Percentiles rank a stretch among this genome's conserved stretches.
phyloP scores from a whole-genome alignment of 2,329 filamentous ascomycete species.

The Ramularia collo-cygni region DNA sequence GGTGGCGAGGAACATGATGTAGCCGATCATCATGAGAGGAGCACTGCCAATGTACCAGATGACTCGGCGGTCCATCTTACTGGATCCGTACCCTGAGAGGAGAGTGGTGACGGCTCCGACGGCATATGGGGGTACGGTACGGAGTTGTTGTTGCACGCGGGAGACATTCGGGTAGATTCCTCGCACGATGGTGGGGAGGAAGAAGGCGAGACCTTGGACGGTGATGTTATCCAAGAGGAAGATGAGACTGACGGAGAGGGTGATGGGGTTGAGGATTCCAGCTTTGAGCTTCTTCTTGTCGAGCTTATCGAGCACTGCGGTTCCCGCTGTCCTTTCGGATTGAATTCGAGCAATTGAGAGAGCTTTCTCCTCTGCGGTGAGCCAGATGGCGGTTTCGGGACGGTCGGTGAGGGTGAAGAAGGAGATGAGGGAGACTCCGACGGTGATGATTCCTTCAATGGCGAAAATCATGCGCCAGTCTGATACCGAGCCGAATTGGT shows the following conservation, averaged over 20 bases:
- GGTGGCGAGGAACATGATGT: constrained; percentile 62
- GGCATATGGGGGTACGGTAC: constrained; percentile 63
- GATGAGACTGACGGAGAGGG: constrained; percentile 49
- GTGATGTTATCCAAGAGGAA: constrained; percentile 64
- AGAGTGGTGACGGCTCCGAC: constrained; percentile 63
- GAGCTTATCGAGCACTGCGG: constrained; percentile 57
- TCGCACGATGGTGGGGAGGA: constrained; percentile 61
- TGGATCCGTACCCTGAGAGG: constrained; percentile 54
- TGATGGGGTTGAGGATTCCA: constrained; percentile 60
- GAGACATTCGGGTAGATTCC: constrained; percentile 57
- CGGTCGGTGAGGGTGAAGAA: constrained; percentile 63
- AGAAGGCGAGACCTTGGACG: constrained; percentile 64
- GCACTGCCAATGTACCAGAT: constrained; percentile 55
- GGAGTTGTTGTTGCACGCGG: constrained; percentile 59
- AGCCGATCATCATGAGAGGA: constrained; percentile 61
- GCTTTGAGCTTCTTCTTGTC: constrained; percentile 52
- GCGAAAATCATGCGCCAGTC: constrained; percentile 66
- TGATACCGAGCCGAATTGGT: constrained; percentile 49
- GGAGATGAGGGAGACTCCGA: constrained; percentile 50
- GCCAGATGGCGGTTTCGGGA: constrained; percentile 61
- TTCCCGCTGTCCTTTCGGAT: constrained; percentile 58
- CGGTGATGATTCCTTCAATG: constrained; percentile 62
- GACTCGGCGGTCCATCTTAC: constrained; percentile 53
- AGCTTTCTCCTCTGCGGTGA: constrained; percentile 58
- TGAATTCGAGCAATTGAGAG: constrained; percentile 61